These are phyloP conservation scores for Klebsormidium nitens DNA, from an alignment of 139 green algal species.

Conservation along the genomic window DNA sequence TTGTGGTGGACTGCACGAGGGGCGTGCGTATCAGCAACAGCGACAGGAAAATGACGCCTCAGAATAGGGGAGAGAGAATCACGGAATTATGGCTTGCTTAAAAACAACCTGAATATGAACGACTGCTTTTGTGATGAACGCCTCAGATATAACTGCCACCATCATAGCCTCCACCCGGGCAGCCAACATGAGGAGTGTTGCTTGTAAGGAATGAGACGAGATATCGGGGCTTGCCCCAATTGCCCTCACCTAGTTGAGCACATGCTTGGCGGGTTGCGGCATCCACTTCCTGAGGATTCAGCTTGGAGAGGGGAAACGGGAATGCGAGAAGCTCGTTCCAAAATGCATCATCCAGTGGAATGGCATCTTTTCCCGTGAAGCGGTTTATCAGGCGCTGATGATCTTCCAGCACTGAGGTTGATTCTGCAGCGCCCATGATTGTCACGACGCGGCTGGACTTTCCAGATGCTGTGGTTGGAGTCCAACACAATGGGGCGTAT, in stretches of 20 bases:
- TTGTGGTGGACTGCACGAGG: slow-evolving; percentile 74
- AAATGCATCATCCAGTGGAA: slow-evolving; percentile 38
- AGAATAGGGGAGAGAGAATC: not conserved
- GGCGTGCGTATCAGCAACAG: not conserved
- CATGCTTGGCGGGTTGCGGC: slow-evolving; percentile 29
- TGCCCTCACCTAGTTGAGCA: slow-evolving; percentile 44
- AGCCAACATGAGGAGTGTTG: not conserved
- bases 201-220: not conserved
- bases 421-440: slow-evolving; percentile 32
- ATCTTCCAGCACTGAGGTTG: slow-evolving; percentile 1
- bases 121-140: not conserved
- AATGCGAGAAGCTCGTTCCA: slow-evolving; percentile 53
- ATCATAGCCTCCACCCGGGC: not conserved
- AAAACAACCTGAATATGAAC: not conserved
- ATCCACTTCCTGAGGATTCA: slow-evolving; percentile 43
- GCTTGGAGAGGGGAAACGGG: slow-evolving; percentile 39
- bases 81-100: not conserved
- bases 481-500: no score
- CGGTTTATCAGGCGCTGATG: slow-evolving; percentile 37
- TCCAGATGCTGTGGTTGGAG: no score
- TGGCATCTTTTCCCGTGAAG: slow-evolving; percentile 37
- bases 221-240: not conserved
- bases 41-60: not conserved
- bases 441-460: no score
- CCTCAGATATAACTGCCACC: not conserved